Evolutionary conservation across 208 protist genomes (phyloP).

Genomic region (Naegleria gruberi): DNA sequence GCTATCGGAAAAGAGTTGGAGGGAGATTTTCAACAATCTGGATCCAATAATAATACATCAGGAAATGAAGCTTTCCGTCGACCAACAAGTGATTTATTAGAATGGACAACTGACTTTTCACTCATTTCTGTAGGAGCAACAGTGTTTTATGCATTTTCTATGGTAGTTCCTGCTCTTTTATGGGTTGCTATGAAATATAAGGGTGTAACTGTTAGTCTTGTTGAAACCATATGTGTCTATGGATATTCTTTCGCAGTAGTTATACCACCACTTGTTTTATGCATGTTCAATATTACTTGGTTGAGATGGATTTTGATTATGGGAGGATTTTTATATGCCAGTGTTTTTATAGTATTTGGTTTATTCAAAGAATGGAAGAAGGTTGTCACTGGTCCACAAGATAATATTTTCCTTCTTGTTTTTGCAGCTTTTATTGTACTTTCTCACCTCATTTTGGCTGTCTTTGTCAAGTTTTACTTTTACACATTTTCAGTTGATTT

Average conservation of each 20-base stretch:
- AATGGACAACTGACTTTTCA: conserved; percentile 13
- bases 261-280: background rate
- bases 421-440: background rate
- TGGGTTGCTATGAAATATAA: background rate
- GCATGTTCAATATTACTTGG: background rate
- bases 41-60: background rate
- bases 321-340: background rate
- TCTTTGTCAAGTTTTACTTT: background rate
- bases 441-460: background rate
- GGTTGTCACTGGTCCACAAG: background rate
- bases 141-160: background rate
- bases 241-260: background rate
- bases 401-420: background rate
- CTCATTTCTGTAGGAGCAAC: background rate
- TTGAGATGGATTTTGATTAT: conserved; percentile 11
- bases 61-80: background rate
- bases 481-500: background rate
- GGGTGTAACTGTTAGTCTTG: background rate
- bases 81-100: background rate
- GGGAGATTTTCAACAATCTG: background rate
- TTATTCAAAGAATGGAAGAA: background rate
- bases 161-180: background rate
- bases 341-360: background rate
- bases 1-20: background rate
- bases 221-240: conserved; percentile 3